Conservation (phyloP, 345 rosid species). For the Camelina sativa region DNA sequence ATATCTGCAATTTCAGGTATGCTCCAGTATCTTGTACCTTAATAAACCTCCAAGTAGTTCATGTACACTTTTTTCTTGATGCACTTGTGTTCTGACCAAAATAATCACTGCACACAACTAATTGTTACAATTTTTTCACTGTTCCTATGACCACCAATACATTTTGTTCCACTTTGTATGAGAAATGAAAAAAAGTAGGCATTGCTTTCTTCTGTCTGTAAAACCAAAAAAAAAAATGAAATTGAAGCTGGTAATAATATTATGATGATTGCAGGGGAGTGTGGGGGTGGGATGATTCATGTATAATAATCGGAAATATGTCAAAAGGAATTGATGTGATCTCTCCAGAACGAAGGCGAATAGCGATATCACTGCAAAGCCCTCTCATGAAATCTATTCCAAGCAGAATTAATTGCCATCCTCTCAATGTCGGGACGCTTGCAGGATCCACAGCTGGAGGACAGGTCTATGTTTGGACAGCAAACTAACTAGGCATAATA, state of each 20-base stretch:
- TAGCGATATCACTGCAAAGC: constrained; percentile 50
- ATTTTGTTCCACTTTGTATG: not conserved
- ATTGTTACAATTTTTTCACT: not conserved
- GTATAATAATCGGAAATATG: constrained; percentile 51
- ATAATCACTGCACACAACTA: no score
- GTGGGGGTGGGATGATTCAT: constrained; percentile 98
- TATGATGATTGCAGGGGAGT: constrained; percentile 54
- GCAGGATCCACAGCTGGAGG: constrained; percentile 80
- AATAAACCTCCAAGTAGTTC: no score
- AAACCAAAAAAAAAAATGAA: not conserved
- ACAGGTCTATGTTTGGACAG: constrained; percentile 74
- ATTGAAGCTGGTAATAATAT: not conserved
- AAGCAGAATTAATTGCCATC: constrained; percentile 77
- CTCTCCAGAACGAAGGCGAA: constrained; percentile 45
- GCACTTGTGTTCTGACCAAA: no score
- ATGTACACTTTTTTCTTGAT: no score
- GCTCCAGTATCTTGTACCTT: constrained; percentile 29
- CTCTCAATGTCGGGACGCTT: constrained; percentile 59
- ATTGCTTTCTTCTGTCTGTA: not conserved
- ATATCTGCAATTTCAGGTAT: constrained; percentile 76
- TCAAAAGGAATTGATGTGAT: constrained; percentile 68
- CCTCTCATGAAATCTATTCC: constrained; percentile 63
- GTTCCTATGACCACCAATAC: not conserved
- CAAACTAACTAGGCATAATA: not conserved
- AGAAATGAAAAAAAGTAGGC: not conserved